A percentile compares a stretch with the other conserved stretches of the same genome.
These are phyloP conservation scores for Populus euphratica DNA, from an alignment of 345 rosid genomes.

Conservation along the genomic window DNA sequence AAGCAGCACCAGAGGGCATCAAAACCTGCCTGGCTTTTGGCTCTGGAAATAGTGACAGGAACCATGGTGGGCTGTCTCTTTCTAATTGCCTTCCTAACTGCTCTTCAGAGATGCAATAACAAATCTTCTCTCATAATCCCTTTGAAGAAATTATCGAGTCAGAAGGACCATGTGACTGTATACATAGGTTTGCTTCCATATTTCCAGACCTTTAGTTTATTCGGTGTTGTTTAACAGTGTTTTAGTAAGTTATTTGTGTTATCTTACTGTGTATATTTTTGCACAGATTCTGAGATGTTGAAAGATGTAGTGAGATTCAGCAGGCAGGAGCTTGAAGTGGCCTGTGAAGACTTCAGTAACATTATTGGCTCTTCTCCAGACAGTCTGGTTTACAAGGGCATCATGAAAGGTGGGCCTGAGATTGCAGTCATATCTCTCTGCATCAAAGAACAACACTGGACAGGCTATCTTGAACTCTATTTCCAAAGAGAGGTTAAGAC, in stretches of 20 bases:
- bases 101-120: conserved; percentile 64
- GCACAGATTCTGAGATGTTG: conserved; percentile 80
- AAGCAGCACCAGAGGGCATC: conserved; percentile 49
- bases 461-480: conserved; percentile 89
- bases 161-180: conserved; percentile 65
- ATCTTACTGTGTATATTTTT: neutral
- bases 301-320: conserved; percentile 74
- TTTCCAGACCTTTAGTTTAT: neutral
- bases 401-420: conserved; percentile 82
- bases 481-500: conserved; percentile 82
- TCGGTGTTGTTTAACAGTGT: neutral
- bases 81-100: conserved; percentile 58
- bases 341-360: conserved; percentile 99
- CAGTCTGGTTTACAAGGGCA: conserved; percentile 92
- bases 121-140: conserved; percentile 84
- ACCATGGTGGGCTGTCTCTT: conserved; percentile 65
- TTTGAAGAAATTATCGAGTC: conserved; percentile 87
- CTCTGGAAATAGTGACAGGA: conserved; percentile 80
- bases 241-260: neutral
- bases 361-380: conserved; percentile 92
- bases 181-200: conserved; percentile 59
- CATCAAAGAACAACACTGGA: conserved; percentile 87
- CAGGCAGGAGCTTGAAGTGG: conserved; percentile 94
- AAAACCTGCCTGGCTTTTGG: conserved; percentile 79
- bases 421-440: conserved; percentile 91